phyloP scores from a whole-genome alignment of 2,329 filamentous ascomycete genomes.

The Penicillium sp. region DNA sequence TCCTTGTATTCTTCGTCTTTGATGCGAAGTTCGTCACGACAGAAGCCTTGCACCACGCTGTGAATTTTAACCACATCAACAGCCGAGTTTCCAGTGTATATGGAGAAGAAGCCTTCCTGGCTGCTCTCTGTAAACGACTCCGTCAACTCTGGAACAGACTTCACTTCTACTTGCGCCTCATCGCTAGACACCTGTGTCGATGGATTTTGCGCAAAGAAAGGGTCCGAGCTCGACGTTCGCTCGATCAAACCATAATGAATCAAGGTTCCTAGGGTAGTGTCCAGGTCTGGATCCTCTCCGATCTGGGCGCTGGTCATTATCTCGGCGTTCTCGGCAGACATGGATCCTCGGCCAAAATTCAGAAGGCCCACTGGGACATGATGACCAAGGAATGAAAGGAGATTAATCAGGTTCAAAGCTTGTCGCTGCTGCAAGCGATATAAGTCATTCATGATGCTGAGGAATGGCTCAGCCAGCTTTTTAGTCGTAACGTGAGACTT shows the following conservation, averaged over 20 bases:
- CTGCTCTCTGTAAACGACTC: conserved; percentile 34
- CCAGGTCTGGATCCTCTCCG: conserved; percentile 38
- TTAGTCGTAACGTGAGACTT: conserved; percentile 52
- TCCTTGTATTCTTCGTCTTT: conserved; percentile 29
- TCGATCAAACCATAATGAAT: conserved; percentile 45
- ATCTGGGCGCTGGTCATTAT: conserved; percentile 35
- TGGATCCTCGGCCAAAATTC: conserved; percentile 45
- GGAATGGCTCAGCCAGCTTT: conserved; percentile 47
- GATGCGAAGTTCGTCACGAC: conserved; percentile 43
- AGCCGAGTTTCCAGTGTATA: conserved; percentile 25
- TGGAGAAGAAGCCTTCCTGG: conserved; percentile 30
- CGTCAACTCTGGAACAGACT: conserved; percentile 25
- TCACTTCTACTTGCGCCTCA: conserved; percentile 20
- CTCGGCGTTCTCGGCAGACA: conserved; percentile 31
- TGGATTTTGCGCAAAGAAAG: conserved; percentile 12
- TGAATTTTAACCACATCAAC: conserved; percentile 47
- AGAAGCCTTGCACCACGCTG: conserved; percentile 45
- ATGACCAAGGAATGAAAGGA: conserved; percentile 61
- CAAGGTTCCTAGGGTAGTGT: conserved; percentile 43
- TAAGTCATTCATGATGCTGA: conserved; percentile 46
- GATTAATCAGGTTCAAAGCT: conserved; percentile 58
- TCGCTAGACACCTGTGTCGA: conserved; percentile 19
- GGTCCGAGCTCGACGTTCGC: conserved; percentile 34
- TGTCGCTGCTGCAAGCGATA: conserved; percentile 41
- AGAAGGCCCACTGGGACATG: conserved; percentile 63